Percentiles rank a stretch among this genome's conserved stretches.
Conservation (phyloP, 176 grass and related monocot species). For the Juncus inflexus region DNA sequence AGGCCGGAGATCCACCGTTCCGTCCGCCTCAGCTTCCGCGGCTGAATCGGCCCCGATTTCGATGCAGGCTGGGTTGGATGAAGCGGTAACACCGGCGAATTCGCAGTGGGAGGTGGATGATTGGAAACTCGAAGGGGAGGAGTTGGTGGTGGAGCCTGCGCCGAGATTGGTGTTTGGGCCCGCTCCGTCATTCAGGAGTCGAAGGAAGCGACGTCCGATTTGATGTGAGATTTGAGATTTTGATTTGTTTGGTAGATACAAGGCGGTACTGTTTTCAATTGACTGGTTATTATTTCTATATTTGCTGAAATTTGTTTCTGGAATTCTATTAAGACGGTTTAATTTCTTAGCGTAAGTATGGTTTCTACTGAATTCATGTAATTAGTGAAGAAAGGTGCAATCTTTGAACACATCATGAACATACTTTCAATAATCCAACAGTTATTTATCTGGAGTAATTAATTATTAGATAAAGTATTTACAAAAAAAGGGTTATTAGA, state of each 20-base stretch:
- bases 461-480: too few species aligned
- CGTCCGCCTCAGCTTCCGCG: constrained; percentile 31
- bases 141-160: constrained; percentile 15
- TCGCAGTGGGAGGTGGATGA: constrained; percentile 69
- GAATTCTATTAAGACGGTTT: not conserved
- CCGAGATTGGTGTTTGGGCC: constrained; percentile 65
- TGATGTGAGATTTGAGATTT: constrained; percentile 36
- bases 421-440: too few species aligned
- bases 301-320: not conserved
- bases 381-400: too few species aligned
- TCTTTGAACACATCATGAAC: too few species aligned
- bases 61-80: constrained; percentile 27
- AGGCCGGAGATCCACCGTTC: constrained; percentile 13
- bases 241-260: not conserved
- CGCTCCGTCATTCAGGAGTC: constrained; percentile 63
- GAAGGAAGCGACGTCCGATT: constrained; percentile 63
- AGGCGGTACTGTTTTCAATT: not conserved
- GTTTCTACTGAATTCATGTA: too few species aligned
- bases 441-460: too few species aligned
- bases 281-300: too few species aligned
- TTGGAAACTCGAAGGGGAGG: constrained; percentile 46
- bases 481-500: too few species aligned
- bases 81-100: constrained; percentile 16
- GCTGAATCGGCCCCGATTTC: constrained; percentile 40
- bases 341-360: too few species aligned